Evolutionary conservation across 2,329 filamentous ascomycete genomes (phyloP).

Genomic region (Talaromyces sp.): DNA sequence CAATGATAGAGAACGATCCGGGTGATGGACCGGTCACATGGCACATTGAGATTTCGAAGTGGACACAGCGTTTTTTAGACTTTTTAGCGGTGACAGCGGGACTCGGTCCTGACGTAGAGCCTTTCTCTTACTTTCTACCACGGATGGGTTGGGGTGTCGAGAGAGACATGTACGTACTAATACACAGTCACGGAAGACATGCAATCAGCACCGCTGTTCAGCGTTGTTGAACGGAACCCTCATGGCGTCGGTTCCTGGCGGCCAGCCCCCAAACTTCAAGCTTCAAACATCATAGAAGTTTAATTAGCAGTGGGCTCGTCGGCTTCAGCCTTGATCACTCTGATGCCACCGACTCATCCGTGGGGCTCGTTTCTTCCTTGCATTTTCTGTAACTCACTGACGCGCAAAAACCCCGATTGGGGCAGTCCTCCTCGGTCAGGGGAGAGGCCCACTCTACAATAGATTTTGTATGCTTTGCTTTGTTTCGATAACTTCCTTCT

Average conservation of each 20-base stretch:
- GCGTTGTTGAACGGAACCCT: no score
- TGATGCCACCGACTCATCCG: constrained; percentile 11
- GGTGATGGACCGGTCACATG: constrained; percentile 14
- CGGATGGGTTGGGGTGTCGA: no score
- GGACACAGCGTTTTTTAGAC: not conserved
- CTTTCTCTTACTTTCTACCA: no score
- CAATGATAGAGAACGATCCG: not conserved
- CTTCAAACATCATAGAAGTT: no score
- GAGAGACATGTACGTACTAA: not conserved
- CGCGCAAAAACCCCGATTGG: constrained; percentile 9
- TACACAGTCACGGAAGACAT: not conserved
- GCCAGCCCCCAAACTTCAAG: not conserved
- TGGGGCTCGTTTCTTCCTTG: constrained; percentile 6
- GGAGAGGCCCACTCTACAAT: not conserved
- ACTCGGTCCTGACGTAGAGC: constrained; percentile 1
- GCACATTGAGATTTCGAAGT: constrained; percentile 10
- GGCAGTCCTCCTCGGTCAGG: constrained; percentile 1
- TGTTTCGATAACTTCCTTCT: not conserved
- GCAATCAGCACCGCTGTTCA: not conserved
- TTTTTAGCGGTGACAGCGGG: not conserved
- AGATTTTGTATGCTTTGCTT: not conserved
- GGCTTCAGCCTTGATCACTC: constrained; percentile 1
- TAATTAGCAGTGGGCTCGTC: not conserved
- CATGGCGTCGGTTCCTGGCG: not conserved
- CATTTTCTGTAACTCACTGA: constrained; percentile 8